These are phyloP conservation scores for Metarhizium anisopliae DNA, from an alignment of 2,329 filamentous ascomycete genomes.

Conservation along the genomic window DNA sequence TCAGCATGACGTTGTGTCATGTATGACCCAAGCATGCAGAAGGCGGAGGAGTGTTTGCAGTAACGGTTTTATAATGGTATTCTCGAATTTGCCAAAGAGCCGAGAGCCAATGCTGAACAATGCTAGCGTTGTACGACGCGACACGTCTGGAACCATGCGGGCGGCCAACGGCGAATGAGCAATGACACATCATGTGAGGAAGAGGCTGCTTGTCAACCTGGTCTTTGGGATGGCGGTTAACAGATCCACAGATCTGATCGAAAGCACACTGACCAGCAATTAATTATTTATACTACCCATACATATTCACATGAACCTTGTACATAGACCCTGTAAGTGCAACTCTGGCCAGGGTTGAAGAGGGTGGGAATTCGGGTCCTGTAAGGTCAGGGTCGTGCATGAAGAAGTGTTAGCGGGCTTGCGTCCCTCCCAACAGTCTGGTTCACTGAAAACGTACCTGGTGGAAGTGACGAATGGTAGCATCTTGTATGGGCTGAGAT, in stretches of 20 bases:
- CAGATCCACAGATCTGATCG: neutral
- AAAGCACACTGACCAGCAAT: neutral
- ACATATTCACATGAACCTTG: neutral
- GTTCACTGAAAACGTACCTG: neutral
- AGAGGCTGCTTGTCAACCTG: neutral
- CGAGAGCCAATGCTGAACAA: neutral
- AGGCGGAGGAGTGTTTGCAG: neutral
- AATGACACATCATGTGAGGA: neutral
- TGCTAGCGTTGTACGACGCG: neutral
- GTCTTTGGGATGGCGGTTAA: neutral
- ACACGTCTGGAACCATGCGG: neutral
- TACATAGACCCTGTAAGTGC: neutral
- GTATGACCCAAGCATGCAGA: neutral
- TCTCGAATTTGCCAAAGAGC: neutral
- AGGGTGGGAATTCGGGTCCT: neutral
- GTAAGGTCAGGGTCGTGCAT: neutral
- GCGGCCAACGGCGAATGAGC: neutral
- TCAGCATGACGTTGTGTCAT: neutral
- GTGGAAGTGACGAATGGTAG: neutral
- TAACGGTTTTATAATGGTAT: neutral
- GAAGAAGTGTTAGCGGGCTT: neutral
- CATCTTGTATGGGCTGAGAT: neutral
- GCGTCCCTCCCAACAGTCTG: neutral
- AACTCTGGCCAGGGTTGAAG: neutral
- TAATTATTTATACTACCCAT: no score